A percentile compares a stretch with the other conserved stretches of the same genome.
Conservation (phyloP, 2,329 filamentous ascomycete genomes). For the Xylaria polymorpha region DNA sequence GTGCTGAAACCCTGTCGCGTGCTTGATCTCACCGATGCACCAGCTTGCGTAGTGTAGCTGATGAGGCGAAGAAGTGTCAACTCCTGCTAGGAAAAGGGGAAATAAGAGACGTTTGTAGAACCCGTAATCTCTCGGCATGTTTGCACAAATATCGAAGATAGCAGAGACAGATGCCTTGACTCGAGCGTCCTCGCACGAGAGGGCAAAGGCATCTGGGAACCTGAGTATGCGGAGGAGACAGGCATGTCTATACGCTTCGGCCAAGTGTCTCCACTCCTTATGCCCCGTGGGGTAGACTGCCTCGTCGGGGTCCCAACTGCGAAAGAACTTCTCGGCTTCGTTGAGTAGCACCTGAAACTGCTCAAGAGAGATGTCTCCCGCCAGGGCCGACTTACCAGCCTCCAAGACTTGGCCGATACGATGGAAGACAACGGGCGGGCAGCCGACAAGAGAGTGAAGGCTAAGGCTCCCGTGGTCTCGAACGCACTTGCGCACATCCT, state of each 20-base stretch:
- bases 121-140: constrained; percentile 1
- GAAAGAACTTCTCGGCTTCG: constrained; percentile 20
- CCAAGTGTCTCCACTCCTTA: constrained; percentile 6
- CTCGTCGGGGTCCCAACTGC: constrained; percentile 15
- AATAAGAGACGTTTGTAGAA: constrained; percentile 19
- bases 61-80: constrained; percentile 11
- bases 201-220: neutral
- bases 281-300: constrained; percentile 11
- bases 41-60: constrained; percentile 13
- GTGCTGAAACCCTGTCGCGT: constrained; percentile 11
- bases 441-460: constrained; percentile 11
- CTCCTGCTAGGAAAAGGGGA: constrained; percentile 6
- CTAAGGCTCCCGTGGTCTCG: constrained; percentile 12
- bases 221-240: constrained; percentile 2
- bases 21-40: constrained; percentile 15
- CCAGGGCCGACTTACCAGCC: constrained; percentile 8
- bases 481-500: constrained; percentile 11
- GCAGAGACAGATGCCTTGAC: constrained; percentile 7
- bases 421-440: constrained; percentile 8
- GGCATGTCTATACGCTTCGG: constrained; percentile 15
- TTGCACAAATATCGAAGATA: constrained; percentile 14
- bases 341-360: constrained; percentile 3
- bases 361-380: constrained; percentile 5
- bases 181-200: constrained; percentile 3
- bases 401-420: constrained; percentile 11